Evolutionary conservation across 345 rosid species (phyloP), one percentile per base, ranked within the genome.

Genomic region (Salix caprea): DNA sequence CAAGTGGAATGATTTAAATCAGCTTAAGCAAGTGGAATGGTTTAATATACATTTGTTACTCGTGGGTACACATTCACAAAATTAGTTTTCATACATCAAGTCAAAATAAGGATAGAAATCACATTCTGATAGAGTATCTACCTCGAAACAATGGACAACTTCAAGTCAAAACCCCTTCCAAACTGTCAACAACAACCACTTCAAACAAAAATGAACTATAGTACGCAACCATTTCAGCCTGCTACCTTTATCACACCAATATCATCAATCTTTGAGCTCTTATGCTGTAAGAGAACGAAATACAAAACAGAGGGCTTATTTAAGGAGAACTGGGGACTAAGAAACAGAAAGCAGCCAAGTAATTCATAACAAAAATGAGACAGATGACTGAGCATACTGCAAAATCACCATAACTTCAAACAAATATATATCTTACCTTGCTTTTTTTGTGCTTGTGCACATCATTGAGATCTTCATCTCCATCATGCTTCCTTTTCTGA

Each of bases 401-500:
- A 78, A 44, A 67, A 73, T 26, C 28, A 62, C 67, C 61, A 30
- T 40, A 10, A 9, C 23, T 11, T 71, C 23, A 37, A 50, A 37
- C n/a, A 71, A 28, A 50, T 70, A 69, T 67, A 30, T 75, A 73
- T 87, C 37, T 36, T 89, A 96, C 99, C 99, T 93, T 91, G 85
- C 89, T 91, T 85, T 96, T 96, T 85, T 93, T 93, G 91, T 89
- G 97, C 85, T 88, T 88, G 73, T 91, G 94, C 79, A 85, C 79
- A 58, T 92, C 98, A 83, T 85, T 96, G 13, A 89, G 82, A 86
- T 93, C 94, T 85, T 96, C 99, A 48, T 92, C 98, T 54, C 96
- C 98, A 70, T 87, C 96, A 60, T 92, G 99, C 87, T 92, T 96
- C 87, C 99, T 87, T 91, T 93, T 96, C 99, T 96, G 92, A 82